Percentiles rank a stretch among this genome's conserved stretches.
These are phyloP conservation scores for Ustilago sp. DNA, from an alignment of 1,284 basidiomycete genomes.

Conservation along the genomic window DNA sequence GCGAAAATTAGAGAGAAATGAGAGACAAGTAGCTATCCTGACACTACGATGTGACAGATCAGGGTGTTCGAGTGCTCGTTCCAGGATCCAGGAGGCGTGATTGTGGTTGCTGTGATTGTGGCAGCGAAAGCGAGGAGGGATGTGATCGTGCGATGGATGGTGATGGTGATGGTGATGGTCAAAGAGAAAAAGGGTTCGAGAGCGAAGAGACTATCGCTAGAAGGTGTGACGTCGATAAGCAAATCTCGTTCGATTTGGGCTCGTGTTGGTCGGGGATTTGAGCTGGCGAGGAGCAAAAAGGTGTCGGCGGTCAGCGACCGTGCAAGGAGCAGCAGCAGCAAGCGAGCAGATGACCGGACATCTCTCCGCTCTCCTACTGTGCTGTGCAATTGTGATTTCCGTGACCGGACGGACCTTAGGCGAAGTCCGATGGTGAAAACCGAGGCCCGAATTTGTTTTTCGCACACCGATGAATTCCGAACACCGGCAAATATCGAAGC, in stretches of 20 bases:
- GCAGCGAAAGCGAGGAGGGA: background rate
- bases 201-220: background rate
- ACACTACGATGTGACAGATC: background rate
- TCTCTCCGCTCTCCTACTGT: background rate
- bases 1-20: too few relatives aligned
- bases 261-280: slow-evolving; percentile 14
- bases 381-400: slow-evolving; percentile 1
- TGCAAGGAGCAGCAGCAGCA: background rate
- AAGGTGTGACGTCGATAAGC: background rate
- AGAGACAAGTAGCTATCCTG: too few relatives aligned
- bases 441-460: slow-evolving; percentile 7
- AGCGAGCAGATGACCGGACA: slow-evolving; percentile 6
- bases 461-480: slow-evolving; percentile 38
- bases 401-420: background rate
- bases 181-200: background rate
- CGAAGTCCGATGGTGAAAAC: slow-evolving; percentile 24
- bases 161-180: background rate
- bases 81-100: background rate
- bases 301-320: slow-evolving; percentile 11
- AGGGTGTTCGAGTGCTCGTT: background rate
- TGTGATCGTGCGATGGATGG: background rate
- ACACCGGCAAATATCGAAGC: slow-evolving; percentile 37
- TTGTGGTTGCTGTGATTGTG: background rate
- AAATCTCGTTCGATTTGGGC: background rate
- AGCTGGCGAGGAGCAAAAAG: background rate